Evolutionary conservation across 2,329 filamentous ascomycete genomes (phyloP), one percentile per base, ranked within the genome.

Genomic region (Penicillium hordei): DNA sequence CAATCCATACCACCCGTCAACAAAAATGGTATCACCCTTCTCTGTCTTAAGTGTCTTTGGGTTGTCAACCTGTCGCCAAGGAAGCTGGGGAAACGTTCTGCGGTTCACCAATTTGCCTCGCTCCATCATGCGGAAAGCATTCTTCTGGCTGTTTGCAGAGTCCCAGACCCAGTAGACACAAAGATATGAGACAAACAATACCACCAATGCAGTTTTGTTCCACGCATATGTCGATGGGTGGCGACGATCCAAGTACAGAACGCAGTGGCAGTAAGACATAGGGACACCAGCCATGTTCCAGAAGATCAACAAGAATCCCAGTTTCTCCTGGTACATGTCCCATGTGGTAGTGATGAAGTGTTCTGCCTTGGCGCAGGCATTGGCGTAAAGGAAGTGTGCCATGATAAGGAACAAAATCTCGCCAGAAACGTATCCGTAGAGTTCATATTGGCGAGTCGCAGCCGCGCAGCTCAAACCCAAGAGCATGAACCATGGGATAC

Each of bases 271-370:
- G 82, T 96, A 96, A 31, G 86, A 91, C 55, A 96, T 83, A 6
- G 92, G 92, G 13, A 96, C 92, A 61, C 92, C 92, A 38, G 92
- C 91, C 72, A 96, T 82, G 76, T 96, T 96, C 92, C 92, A 96
- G 84, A 96, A 96, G 73, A 94, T 95, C 65, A 96, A 85, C 91
- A 96, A 95, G 79, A 96, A 96, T 38, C 92, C 92, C 83, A 90
- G 91, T 78, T 96, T 96, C 80, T 96, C 92, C 69, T 91, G 93
- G 80, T 94, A 96, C 88, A 96, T 96, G 70, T 96, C 92, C 89
- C 92, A 96, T 51, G 90, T 94, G 4, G 89, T 89, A 58, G 91
- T 85, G 73, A 96, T 96, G 70, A 91, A 82, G 75, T 96, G 90
- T 77, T 96, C 92, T 31, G 89, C 93, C 79, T 96, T 96, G 66